A percentile compares a stretch with the other conserved stretches of the same genome.
Conservation (phyloP, 2,329 filamentous ascomycete genomes). For the Juglanconis oblonga region DNA sequence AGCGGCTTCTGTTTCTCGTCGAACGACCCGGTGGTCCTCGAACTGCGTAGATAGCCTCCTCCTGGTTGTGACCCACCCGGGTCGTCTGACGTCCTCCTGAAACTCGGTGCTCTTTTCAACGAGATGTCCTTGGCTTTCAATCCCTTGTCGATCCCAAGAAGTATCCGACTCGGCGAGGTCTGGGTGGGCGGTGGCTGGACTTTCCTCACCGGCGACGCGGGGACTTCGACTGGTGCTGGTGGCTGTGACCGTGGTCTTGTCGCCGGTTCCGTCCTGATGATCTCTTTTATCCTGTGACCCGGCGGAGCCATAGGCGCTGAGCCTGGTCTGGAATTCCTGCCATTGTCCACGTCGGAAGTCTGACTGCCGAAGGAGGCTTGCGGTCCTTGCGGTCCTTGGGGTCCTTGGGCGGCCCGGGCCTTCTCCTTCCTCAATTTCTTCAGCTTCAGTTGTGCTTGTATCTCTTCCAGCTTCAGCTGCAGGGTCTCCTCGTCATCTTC, state of each 20-base stretch:
- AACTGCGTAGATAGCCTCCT: constrained; percentile 43
- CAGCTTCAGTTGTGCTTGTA: constrained; percentile 81
- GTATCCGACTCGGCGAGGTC: constrained; percentile 73
- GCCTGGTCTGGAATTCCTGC: constrained; percentile 13
- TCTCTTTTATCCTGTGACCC: constrained; percentile 16
- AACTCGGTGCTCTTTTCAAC: constrained; percentile 66
- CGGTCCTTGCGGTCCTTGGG: no score
- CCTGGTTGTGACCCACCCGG: constrained; percentile 26
- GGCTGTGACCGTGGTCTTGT: constrained; percentile 15
- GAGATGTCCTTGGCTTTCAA: constrained; percentile 78
- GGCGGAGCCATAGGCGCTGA: constrained; percentile 9
- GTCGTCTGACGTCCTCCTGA: constrained; percentile 33
- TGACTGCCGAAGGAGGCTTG: constrained; percentile 3
- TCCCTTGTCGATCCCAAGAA: constrained; percentile 88
- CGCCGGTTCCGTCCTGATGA: constrained; percentile 11
- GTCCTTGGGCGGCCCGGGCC: constrained; percentile 24
- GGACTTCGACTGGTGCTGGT: constrained; percentile 61
- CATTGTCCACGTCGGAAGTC: constrained; percentile 24
- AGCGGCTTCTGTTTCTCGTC: constrained; percentile 37
- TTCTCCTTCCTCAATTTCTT: constrained; percentile 77
- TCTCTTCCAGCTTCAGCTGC: constrained; percentile 80
- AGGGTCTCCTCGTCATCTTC: constrained; percentile 89
- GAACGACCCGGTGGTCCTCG: constrained; percentile 36
- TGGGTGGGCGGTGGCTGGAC: constrained; percentile 48
- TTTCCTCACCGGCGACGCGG: constrained; percentile 68